phyloP scores from a whole-genome alignment of 2,329 filamentous ascomycete genomes.

The Cladophialophora bantiana region DNA sequence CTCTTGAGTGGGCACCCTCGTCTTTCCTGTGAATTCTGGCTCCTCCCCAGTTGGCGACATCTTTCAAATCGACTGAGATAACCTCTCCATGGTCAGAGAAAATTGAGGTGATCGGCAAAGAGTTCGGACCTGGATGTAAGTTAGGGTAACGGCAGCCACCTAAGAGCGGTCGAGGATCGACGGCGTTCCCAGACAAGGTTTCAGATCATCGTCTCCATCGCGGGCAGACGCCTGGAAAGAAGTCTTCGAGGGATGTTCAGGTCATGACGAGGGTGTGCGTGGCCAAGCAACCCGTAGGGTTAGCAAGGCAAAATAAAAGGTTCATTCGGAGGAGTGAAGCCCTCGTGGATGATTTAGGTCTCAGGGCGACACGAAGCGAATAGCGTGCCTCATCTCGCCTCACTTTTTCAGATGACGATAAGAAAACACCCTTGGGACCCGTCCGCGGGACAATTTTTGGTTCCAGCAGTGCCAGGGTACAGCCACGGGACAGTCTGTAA shows the following conservation, averaged over 20 bases:
- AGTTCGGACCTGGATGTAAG: background rate
- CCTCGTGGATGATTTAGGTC: background rate
- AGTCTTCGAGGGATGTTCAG: background rate
- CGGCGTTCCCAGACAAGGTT: slow-evolving; percentile 1
- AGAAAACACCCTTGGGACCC: background rate
- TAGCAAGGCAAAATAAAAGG: background rate
- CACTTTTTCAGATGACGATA: background rate
- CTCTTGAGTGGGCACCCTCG: background rate
- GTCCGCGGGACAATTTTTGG: background rate
- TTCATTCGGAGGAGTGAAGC: background rate
- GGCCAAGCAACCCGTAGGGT: background rate
- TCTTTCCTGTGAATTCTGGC: background rate
- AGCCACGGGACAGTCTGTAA: background rate
- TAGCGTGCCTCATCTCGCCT: slow-evolving; percentile 8
- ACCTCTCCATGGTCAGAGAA: background rate
- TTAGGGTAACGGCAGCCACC: background rate
- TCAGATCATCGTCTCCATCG: background rate
- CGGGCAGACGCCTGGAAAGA: background rate
- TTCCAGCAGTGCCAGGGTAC: background rate
- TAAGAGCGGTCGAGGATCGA: background rate
- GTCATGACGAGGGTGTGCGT: background rate
- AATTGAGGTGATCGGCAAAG: background rate
- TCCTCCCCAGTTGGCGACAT: background rate
- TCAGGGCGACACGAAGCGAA: slow-evolving; percentile 1
- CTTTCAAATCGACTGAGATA: background rate